Conservation (phyloP, 441 rosid genomes). For the Biscutella laevigata region DNA sequence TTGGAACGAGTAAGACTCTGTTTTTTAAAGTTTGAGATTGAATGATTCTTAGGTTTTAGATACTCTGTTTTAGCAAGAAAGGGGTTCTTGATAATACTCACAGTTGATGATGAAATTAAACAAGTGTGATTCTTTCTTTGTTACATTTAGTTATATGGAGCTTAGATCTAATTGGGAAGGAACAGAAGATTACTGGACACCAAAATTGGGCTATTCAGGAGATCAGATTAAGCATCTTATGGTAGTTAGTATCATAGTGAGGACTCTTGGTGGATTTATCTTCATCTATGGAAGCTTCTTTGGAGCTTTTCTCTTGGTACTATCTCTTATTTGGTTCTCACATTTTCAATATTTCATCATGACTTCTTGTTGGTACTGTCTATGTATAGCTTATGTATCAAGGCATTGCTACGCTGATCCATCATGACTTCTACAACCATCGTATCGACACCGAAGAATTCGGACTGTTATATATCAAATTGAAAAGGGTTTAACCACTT, state of each 20-base stretch:
- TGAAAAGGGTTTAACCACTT: slow-evolving; percentile 14
- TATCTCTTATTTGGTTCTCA: not conserved
- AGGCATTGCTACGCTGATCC: slow-evolving; percentile 20
- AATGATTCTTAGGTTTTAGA: not conserved
- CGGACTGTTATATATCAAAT: slow-evolving; percentile 21
- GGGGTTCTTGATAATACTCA: not conserved
- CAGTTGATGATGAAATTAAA: not conserved
- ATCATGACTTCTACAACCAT: slow-evolving; percentile 24
- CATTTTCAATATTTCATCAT: not conserved
- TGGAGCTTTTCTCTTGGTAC: slow-evolving; percentile 30
- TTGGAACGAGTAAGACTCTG: slow-evolving; percentile 19
- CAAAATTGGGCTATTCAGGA: slow-evolving; percentile 25
- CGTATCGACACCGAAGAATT: slow-evolving; percentile 19
- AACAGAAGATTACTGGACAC: slow-evolving; percentile 19
- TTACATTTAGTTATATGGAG: slow-evolving; percentile 14
- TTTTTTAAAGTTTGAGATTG: not conserved
- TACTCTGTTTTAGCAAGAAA: not conserved
- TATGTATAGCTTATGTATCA: slow-evolving; percentile 26
- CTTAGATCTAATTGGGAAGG: slow-evolving; percentile 21
- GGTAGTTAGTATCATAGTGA: slow-evolving; percentile 20
- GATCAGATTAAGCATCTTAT: slow-evolving; percentile 24
- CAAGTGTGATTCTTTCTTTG: not conserved
- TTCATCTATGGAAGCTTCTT: slow-evolving; percentile 29
- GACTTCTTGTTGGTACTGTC: not conserved
- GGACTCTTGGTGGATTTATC: slow-evolving; percentile 22